Evolutionary conservation across 129 eudicot species (phyloP).

Genomic region (Tagetes patula): DNA sequence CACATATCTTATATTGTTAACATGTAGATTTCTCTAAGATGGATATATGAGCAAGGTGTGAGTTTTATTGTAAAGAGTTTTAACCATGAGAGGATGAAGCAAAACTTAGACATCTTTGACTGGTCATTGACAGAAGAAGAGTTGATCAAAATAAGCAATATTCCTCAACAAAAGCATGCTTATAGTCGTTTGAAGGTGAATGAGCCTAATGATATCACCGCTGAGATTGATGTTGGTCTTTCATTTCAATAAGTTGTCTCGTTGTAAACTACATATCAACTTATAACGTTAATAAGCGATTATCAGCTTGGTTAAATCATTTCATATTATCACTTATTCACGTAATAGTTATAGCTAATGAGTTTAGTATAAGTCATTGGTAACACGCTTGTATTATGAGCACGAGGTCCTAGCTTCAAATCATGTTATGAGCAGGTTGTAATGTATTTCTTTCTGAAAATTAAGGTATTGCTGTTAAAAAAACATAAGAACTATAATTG

Average conservation of each 20-base stretch:
- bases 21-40: constrained; percentile 48
- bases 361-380: too few relatives aligned
- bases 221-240: constrained; percentile 51
- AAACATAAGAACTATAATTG: too few relatives aligned
- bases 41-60: constrained; percentile 64
- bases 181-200: constrained; percentile 11
- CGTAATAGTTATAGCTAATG: too few relatives aligned
- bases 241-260: constrained; percentile 18
- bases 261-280: background rate
- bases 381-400: too few relatives aligned
- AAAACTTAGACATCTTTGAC: constrained; percentile 47
- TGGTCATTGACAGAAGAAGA: constrained; percentile 50
- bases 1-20: background rate
- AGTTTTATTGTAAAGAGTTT: constrained; percentile 51
- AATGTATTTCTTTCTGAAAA: too few relatives aligned
- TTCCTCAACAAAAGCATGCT: constrained; percentile 55
- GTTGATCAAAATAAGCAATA: constrained; percentile 35
- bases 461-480: too few relatives aligned
- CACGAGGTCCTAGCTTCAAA: too few relatives aligned
- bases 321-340: background rate
- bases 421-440: too few relatives aligned
- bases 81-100: constrained; percentile 47
- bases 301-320: background rate
- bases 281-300: background rate
- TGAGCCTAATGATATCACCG: constrained; percentile 36